A percentile compares a stretch with the other conserved stretches of the same genome.
Evolutionary conservation across 768 basidiomycete species (phyloP).

Genomic region (Russula compacta): DNA sequence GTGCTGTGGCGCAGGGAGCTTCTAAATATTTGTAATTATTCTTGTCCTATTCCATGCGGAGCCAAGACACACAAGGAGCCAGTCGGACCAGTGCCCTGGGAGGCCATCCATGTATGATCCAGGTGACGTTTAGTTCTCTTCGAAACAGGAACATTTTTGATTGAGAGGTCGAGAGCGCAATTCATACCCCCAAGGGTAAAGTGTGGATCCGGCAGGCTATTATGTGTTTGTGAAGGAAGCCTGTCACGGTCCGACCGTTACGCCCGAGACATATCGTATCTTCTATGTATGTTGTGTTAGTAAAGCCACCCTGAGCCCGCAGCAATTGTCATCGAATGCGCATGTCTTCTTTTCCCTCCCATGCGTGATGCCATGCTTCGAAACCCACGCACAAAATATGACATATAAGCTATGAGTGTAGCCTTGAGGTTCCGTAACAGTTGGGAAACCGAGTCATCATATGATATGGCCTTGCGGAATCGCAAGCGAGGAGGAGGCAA

Average conservation of each 20-base stretch:
- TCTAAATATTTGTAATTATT: not conserved
- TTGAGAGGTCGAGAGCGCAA: not conserved
- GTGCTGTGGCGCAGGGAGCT: not conserved
- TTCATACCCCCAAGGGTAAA: not conserved
- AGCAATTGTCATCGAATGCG: not conserved
- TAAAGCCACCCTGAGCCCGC: constrained; percentile 1
- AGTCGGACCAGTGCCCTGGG: not conserved
- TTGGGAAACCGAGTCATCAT: not conserved
- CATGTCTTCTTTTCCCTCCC: not conserved
- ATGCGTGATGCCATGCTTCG: not conserved
- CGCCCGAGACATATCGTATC: not conserved
- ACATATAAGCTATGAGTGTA: not conserved
- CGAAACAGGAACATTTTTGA: not conserved
- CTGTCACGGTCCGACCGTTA: not conserved
- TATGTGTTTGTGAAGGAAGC: not conserved
- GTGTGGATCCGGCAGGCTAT: not conserved
- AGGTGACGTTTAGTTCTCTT: constrained; percentile 3
- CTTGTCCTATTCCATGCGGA: not conserved
- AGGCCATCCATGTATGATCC: not conserved
- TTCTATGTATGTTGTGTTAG: not conserved
- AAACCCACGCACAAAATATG: not conserved
- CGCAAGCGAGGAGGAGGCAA: not conserved
- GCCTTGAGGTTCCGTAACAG: not conserved
- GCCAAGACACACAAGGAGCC: not conserved
- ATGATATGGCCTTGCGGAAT: not conserved